Conservation (phyloP, 768 basidiomycete species). For the Leccinellum luteum region DNA sequence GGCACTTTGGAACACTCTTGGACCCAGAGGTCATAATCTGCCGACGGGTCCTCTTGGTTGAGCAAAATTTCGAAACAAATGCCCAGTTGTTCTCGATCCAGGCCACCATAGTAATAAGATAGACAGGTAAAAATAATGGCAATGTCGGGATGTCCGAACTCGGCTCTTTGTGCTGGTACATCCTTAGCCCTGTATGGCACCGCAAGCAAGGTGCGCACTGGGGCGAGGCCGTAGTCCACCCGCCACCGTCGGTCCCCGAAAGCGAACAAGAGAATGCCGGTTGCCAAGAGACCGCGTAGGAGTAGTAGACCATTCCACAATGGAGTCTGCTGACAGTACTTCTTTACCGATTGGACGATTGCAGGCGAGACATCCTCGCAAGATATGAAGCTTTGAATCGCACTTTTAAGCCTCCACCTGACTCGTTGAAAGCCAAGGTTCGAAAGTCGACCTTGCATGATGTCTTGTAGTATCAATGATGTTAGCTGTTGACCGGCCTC, state of each 20-base stretch:
- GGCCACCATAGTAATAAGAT: constrained; percentile 38
- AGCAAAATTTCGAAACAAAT: constrained; percentile 28
- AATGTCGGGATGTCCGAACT: constrained; percentile 39
- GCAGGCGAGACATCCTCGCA: not conserved
- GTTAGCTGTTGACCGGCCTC: constrained; percentile 13
- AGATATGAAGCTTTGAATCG: constrained; percentile 25
- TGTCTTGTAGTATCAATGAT: constrained; percentile 7
- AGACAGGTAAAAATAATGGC: constrained; percentile 35
- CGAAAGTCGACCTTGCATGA: constrained; percentile 17
- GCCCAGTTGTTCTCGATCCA: constrained; percentile 27
- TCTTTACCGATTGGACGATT: constrained; percentile 4
- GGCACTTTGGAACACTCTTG: constrained; percentile 17
- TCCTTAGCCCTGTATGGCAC: constrained; percentile 41
- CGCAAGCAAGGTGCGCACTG: constrained; percentile 32
- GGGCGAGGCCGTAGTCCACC: constrained; percentile 38
- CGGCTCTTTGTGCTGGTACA: constrained; percentile 34
- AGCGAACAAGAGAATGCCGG: constrained; percentile 30
- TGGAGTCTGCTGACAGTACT: not conserved
- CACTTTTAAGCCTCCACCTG: not conserved
- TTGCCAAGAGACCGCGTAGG: constrained; percentile 34
- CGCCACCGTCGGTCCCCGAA: constrained; percentile 37
- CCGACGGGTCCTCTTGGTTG: constrained; percentile 30
- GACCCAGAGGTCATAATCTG: constrained; percentile 35
- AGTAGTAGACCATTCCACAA: constrained; percentile 27
- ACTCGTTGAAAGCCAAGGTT: constrained; percentile 17